Base-by-base conservation (phyloP, 208 protist genomes). In the Leptomonas seymouri region DNA sequence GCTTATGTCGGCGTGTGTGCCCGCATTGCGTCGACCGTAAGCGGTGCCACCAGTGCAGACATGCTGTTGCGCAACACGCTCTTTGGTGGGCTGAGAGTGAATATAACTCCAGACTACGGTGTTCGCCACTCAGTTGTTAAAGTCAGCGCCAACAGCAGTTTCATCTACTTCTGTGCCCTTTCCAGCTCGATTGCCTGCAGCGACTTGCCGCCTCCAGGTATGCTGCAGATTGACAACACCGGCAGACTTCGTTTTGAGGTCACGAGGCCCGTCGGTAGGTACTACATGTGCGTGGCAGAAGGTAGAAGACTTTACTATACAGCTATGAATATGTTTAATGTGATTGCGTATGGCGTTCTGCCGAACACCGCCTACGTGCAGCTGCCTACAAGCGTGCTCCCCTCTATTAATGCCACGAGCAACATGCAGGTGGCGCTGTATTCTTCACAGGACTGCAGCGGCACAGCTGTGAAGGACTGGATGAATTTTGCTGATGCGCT, bases 351-450 rank as follows among this genome's bases (percentile, higher is more conserved):
- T 25, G 60, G 60, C 5, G 48, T 55, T 11, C 30, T 31, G n/a
- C 60, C 44, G 9, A 34, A 12, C 21, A 31, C 23, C 11, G 60
- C 21, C 8, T 66, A 66, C 34, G 48, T 21, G 39, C n/a, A 50
- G 41, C 12, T 21, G 30, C 21, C 8, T 11, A 44, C 34, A 2
- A 42, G 28, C 11, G 12, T 66, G 15, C 49, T 28, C 34, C 60
- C 60, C 9, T 54, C 60, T 7, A 44, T 44, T 5, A 55, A 55
- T 31, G 30, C 60, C 0, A 56, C 46, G 21, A 66, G 48, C 31
- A 21, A 55, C 44, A 66, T 66, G 60, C 46, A 66, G 48, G 60
- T 66, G 20, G 56, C 56, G 2, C 60, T 55, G 11, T 66, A 56
- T 21, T 11, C 2, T n/a, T 45, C 44, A 1, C 3, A 66, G 4